These are phyloP conservation scores for Globisporangium spiculum DNA, from an alignment of 352 stramenopile genomes.

Conservation along the genomic window DNA sequence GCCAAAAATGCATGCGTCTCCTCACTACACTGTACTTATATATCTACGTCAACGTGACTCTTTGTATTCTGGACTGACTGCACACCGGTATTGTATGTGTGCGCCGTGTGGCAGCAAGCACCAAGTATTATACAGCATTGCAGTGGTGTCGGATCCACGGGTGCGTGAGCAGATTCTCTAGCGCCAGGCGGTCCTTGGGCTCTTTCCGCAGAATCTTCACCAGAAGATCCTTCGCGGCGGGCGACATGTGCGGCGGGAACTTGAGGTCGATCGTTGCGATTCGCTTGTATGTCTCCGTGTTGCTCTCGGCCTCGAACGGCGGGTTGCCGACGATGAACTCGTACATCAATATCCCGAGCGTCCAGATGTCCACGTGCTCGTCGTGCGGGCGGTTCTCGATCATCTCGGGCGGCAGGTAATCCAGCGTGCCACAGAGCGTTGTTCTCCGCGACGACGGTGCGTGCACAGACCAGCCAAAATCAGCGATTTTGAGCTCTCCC, in stretches of 20 bases:
- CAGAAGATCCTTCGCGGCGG: constrained; percentile 92
- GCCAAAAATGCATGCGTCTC: background rate
- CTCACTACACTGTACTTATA: constrained; percentile 6
- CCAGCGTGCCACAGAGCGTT: constrained; percentile 98
- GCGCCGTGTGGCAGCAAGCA: background rate
- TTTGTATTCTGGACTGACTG: background rate
- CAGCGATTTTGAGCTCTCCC: constrained; percentile 98
- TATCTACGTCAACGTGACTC: constrained; percentile 6
- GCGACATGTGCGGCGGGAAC: constrained; percentile 92
- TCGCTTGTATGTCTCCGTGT: constrained; percentile 95
- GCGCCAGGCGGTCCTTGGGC: constrained; percentile 89
- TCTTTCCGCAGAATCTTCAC: constrained; percentile 96
- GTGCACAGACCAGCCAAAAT: constrained; percentile 99
- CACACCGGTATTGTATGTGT: background rate
- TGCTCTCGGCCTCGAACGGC: constrained; percentile 97
- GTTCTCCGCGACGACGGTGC: constrained; percentile 94
- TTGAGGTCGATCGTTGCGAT: constrained; percentile 96
- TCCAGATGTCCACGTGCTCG: constrained; percentile 97
- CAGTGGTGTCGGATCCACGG: constrained; percentile 92
- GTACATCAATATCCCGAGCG: constrained; percentile 97
- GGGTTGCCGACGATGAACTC: constrained; percentile 97
- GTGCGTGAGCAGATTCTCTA: constrained; percentile 93
- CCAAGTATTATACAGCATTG: constrained; percentile 13
- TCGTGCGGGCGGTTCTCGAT: constrained; percentile 98
- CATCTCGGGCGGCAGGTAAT: constrained; percentile 99